Percentiles rank a stretch among this genome's conserved stretches.
phyloP scores from a whole-genome alignment of 176 grass and related monocot genomes.

The Zoysia pacifica region DNA sequence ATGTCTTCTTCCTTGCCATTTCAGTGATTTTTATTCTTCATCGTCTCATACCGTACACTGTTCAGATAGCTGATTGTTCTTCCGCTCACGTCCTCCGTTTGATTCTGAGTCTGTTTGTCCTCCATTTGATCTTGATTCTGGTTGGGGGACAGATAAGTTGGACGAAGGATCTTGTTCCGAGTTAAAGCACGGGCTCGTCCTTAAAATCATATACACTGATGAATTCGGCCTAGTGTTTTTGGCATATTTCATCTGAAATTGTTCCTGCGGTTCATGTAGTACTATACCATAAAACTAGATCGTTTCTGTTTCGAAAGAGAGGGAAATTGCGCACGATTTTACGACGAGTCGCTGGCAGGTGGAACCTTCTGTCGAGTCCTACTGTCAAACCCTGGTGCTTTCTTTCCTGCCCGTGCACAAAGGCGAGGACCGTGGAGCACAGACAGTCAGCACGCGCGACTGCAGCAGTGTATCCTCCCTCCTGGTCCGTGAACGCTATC shows the following conservation, averaged over 20 bases:
- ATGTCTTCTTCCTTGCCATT: neutral
- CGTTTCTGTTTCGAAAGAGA: neutral
- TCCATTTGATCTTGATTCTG: neutral
- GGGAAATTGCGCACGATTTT: neutral
- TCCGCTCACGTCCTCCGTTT: neutral
- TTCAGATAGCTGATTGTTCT: neutral
- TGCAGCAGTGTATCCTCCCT: neutral
- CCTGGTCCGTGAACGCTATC: slow-evolving; percentile 29
- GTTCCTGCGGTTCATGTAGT: no score
- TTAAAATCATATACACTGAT: no score
- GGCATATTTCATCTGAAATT: no score
- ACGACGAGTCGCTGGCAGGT: neutral
- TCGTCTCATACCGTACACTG: neutral
- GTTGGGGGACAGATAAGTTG: neutral
- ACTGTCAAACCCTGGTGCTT: neutral
- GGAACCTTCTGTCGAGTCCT: neutral
- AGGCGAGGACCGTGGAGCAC: neutral
- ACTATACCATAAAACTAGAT: no score
- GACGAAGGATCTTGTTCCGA: slow-evolving; percentile 10
- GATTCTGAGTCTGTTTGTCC: neutral
- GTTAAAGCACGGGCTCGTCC: neutral
- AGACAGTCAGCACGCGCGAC: neutral
- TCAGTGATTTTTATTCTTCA: no score
- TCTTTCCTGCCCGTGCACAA: neutral
- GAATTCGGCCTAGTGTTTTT: no score